These are phyloP conservation scores for Moniliophthora roreri DNA, from an alignment of 1,284 basidiomycete species.

Conservation along the genomic window DNA sequence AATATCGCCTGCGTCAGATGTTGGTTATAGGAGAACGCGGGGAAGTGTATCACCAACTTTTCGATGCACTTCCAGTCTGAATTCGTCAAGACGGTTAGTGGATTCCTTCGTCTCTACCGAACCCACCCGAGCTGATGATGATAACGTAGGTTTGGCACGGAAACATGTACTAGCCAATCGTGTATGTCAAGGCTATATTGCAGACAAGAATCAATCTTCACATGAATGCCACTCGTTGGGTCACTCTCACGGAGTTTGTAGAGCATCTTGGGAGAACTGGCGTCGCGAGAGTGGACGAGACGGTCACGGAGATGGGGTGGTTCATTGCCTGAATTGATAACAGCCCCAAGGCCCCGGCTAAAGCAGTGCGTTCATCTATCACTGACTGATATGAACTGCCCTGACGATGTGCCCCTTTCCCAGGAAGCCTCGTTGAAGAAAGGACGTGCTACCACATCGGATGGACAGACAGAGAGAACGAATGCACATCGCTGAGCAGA, in stretches of 20 bases:
- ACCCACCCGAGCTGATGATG: slow-evolving; percentile 2
- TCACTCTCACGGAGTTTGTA: slow-evolving; percentile 92
- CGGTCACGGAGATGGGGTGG: slow-evolving; percentile 97
- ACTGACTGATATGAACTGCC: slow-evolving; percentile 2
- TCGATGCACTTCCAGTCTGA: slow-evolving; percentile 89
- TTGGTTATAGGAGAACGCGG: slow-evolving; percentile 92
- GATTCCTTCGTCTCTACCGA: slow-evolving; percentile 7
- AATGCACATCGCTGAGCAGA: slow-evolving; percentile 89
- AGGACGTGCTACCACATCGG: slow-evolving; percentile 87
- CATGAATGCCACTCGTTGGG: slow-evolving; percentile 99
- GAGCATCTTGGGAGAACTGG: slow-evolving; percentile 90
- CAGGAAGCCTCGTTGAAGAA: slow-evolving; percentile 91
- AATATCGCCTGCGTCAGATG: slow-evolving; percentile 94
- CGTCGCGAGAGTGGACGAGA: slow-evolving; percentile 92
- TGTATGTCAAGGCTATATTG: slow-evolving; percentile 98
- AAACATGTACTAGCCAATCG: slow-evolving; percentile 93
- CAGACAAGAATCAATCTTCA: slow-evolving; percentile 94
- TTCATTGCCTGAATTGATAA: slow-evolving; percentile 98
- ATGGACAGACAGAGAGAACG: slow-evolving; percentile 96
- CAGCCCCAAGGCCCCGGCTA: slow-evolving; percentile 89
- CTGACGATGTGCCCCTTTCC: slow-evolving; percentile 13
- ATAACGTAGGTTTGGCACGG: slow-evolving; percentile 79
- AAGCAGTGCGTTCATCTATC: slow-evolving; percentile 68
- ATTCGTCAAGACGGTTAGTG: slow-evolving; percentile 80
- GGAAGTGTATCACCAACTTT: slow-evolving; percentile 89